A percentile compares a stretch with the other conserved stretches of the same genome.
These are phyloP conservation scores for Bruguiera hainesii DNA, from an alignment of 441 rosid species.

Conservation along the genomic window DNA sequence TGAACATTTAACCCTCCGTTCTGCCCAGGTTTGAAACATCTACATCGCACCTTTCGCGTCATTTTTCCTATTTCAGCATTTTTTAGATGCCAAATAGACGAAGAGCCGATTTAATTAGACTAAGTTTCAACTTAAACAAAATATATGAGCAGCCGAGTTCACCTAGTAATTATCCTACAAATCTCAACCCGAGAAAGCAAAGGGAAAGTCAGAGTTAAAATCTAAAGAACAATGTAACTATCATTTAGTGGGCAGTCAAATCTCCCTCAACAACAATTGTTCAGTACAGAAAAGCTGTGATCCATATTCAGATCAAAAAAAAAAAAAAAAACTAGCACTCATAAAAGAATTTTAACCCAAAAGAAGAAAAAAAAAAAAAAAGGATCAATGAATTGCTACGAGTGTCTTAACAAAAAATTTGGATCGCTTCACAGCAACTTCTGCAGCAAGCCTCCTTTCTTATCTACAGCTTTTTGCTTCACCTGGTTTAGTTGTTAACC, in stretches of 20 bases:
- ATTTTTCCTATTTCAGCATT: too few species aligned
- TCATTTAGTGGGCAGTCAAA: conserved; percentile 17
- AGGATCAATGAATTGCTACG: conserved; percentile 51
- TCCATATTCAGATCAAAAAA: conserved; percentile 7
- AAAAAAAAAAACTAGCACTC: conserved; percentile 18
- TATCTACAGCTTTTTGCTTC: conserved; percentile 48
- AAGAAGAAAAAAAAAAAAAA: conserved; percentile 8
- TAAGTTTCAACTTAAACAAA: too few species aligned
- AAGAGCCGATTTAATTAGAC: too few species aligned
- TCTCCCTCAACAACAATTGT: conserved; percentile 10
- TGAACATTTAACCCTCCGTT: too few species aligned
- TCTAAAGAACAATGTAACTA: neutral
- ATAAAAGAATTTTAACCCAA: conserved; percentile 13
- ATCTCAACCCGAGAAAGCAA: too few species aligned
- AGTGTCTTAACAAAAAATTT: conserved; percentile 25
- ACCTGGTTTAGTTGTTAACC: conserved; percentile 15
- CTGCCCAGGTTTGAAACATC: too few species aligned
- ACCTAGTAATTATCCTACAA: too few species aligned
- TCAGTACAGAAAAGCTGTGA: conserved; percentile 22
- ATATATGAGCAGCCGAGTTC: too few species aligned
- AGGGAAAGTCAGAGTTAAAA: too few species aligned
- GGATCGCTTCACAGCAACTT: conserved; percentile 24
- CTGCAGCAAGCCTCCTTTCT: conserved; percentile 35
- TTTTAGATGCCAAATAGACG: too few species aligned
- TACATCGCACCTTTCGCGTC: too few species aligned